Percentiles rank a stretch among this genome's conserved stretches.
Conservation (phyloP, 2,329 filamentous ascomycete genomes). For the Pseudopyrenochaeta lycopersici region DNA sequence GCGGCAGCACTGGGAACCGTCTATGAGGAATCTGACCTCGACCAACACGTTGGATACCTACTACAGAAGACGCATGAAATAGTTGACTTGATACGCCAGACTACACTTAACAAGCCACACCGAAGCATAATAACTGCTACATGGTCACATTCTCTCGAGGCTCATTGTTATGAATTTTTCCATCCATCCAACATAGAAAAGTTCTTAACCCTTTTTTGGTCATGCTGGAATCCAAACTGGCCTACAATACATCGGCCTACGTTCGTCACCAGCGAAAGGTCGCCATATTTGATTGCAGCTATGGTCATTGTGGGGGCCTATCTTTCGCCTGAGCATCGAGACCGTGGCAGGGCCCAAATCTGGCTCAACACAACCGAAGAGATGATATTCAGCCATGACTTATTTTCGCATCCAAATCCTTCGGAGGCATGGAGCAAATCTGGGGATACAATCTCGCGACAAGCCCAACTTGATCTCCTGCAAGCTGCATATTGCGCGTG, state of each 20-base stretch:
- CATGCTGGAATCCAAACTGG: slow-evolving; percentile 10
- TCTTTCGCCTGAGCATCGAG: slow-evolving; percentile 4
- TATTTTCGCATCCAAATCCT: background rate
- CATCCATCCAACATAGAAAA: background rate
- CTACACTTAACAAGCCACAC: background rate
- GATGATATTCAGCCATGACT: slow-evolving; percentile 1
- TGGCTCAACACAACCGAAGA: slow-evolving; percentile 7
- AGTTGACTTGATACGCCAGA: background rate
- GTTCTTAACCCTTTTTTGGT: slow-evolving; percentile 6
- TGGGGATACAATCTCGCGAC: background rate
- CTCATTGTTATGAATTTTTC: slow-evolving; percentile 9
- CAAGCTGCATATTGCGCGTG: background rate
- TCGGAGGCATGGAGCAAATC: background rate
- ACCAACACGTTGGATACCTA: too few species aligned
- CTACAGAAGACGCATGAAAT: background rate
- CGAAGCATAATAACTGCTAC: background rate
- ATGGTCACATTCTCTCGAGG: slow-evolving; percentile 2
- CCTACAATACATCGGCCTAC: slow-evolving; percentile 5
- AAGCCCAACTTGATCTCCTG: background rate
- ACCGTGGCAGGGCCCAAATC: background rate
- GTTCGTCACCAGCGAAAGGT: background rate
- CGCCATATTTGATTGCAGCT: background rate
- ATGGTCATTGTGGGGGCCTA: slow-evolving; percentile 5
- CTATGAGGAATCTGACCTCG: too few species aligned
- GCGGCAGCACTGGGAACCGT: too few species aligned